phyloP scores from a whole-genome alignment of 352 stramenopile species.

The Globisporangium apiculatum region DNA sequence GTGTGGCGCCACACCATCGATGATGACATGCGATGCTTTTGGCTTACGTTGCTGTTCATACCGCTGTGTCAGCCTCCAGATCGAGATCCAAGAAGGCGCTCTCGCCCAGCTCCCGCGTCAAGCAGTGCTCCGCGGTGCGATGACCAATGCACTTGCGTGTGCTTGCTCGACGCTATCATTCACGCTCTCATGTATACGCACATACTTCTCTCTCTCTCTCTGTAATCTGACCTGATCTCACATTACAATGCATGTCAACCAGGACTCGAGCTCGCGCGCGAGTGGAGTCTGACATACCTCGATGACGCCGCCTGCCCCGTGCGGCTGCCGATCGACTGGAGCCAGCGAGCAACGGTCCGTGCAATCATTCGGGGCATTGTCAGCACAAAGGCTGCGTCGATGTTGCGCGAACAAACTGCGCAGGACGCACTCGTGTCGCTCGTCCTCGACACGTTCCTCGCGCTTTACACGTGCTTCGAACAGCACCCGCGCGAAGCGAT shows the following conservation, averaged over 20 bases:
- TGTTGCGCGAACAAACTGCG: conserved; percentile 7
- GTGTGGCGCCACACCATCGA: no score
- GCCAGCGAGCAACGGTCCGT: conserved; percentile 20
- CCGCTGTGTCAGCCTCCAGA: conserved; percentile 19
- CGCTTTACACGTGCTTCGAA: conserved; percentile 26
- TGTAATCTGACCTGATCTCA: background rate
- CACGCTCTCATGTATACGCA: no score
- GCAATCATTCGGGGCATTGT: conserved; percentile 39
- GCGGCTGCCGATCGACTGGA: conserved; percentile 39
- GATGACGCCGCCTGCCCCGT: conserved; percentile 32
- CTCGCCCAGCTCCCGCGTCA: conserved; percentile 22
- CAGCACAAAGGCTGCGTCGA: conserved; percentile 21
- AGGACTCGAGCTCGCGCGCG: conserved; percentile 41
- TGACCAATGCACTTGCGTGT: background rate
- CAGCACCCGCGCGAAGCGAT: conserved; percentile 31
- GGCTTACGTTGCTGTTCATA: background rate
- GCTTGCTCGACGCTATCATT: background rate
- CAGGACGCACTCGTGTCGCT: conserved; percentile 25
- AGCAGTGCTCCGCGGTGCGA: conserved; percentile 23
- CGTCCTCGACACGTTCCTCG: conserved; percentile 38
- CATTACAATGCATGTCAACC: background rate
- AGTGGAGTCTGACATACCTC: conserved; percentile 44
- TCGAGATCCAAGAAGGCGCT: conserved; percentile 30
- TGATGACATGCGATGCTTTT: background rate
- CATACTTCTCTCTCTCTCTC: no score